phyloP scores from a whole-genome alignment of 352 stramenopile genomes.

The Phytophthora pisi region DNA sequence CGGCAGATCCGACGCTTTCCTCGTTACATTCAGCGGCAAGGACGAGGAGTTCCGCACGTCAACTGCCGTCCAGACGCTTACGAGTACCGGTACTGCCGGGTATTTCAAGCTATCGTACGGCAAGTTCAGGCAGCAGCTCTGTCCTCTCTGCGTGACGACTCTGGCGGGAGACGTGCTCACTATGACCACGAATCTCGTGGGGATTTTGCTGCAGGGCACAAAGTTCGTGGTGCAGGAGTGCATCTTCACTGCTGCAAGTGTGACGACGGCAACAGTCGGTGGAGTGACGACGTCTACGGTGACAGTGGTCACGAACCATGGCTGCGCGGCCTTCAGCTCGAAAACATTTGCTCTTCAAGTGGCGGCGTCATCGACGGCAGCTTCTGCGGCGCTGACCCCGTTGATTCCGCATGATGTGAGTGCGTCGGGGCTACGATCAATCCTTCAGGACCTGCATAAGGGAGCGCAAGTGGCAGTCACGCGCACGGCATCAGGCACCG shows the following conservation, averaged over 20 bases:
- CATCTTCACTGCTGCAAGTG: constrained; percentile 59
- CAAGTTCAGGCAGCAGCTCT: constrained; percentile 58
- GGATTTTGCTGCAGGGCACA: constrained; percentile 49
- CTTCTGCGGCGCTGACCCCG: constrained; percentile 52
- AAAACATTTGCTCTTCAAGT: constrained; percentile 53
- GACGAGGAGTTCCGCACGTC: constrained; percentile 85
- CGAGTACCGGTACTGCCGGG: constrained; percentile 39
- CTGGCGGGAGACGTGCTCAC: constrained; percentile 59
- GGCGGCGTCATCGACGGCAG: constrained; percentile 21
- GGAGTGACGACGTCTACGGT: constrained; percentile 48
- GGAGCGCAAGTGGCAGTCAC: constrained; percentile 54
- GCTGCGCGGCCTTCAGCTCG: constrained; percentile 54
- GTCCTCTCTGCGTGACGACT: constrained; percentile 56
- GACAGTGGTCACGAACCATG: constrained; percentile 62
- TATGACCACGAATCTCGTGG: constrained; percentile 66
- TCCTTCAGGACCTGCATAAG: constrained; percentile 64
- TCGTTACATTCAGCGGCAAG: constrained; percentile 80
- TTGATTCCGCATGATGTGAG: constrained; percentile 67
- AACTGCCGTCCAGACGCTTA: constrained; percentile 86
- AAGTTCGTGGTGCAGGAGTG: constrained; percentile 80
- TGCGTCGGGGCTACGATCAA: constrained; percentile 58
- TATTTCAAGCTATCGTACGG: constrained; percentile 82
- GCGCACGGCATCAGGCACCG: constrained; percentile 30
- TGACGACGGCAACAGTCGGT: constrained; percentile 45
- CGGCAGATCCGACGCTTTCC: constrained; percentile 91